phyloP scores from a whole-genome alignment of 148 eudicot genomes.

The Spergularia bocconei region DNA sequence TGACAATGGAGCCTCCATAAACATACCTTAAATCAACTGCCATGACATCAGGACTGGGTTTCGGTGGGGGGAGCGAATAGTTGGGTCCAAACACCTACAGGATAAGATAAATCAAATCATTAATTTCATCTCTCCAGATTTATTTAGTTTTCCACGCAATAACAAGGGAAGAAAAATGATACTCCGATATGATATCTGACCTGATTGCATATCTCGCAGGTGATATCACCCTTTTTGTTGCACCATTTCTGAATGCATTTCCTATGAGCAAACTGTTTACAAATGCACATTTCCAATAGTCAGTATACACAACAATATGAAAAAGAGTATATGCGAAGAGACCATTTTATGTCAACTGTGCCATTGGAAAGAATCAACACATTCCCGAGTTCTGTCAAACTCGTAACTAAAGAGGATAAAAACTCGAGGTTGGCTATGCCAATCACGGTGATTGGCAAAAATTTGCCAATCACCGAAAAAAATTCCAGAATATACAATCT shows the following conservation, averaged over 20 bases:
- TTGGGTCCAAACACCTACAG: constrained; percentile 55
- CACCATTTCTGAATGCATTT: constrained; percentile 88
- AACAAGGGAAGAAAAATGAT: neutral
- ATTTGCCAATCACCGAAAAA: too few relatives aligned
- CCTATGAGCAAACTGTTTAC: constrained; percentile 76
- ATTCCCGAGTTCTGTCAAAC: too few relatives aligned
- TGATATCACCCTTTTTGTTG: constrained; percentile 78
- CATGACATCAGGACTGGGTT: constrained; percentile 53
- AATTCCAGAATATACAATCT: too few relatives aligned
- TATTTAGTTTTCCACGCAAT: neutral
- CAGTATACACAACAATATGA: neutral
- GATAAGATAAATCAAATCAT: neutral
- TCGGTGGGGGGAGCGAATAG: constrained; percentile 54
- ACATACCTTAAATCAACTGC: constrained; percentile 66
- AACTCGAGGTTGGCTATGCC: too few relatives aligned
- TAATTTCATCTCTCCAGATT: neutral
- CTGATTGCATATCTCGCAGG: constrained; percentile 86
- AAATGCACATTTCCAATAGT: neutral
- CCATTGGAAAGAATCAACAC: too few relatives aligned
- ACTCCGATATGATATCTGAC: constrained; percentile 26
- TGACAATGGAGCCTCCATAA: neutral
- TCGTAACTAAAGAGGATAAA: neutral
- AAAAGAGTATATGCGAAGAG: neutral
- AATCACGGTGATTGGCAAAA: too few relatives aligned
- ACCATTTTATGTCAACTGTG: too few relatives aligned